Conservation (phyloP, 768 basidiomycete genomes). For the Pleurotus platypus region DNA sequence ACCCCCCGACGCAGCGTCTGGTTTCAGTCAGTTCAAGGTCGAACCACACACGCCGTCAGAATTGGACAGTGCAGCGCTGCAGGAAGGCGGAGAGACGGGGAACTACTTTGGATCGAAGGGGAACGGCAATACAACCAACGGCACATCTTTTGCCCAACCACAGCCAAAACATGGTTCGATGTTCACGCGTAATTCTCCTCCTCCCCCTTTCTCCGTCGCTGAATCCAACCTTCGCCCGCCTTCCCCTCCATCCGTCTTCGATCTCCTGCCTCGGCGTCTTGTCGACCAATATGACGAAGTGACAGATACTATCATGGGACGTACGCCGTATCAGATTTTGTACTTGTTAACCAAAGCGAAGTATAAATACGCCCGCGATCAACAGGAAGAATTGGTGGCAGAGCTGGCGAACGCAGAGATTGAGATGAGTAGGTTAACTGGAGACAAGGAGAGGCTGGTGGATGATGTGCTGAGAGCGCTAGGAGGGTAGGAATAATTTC, state of each 20-base stretch:
- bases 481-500: conserved; percentile 45
- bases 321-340: conserved; percentile 66
- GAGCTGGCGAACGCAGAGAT: conserved; percentile 55
- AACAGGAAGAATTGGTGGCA: conserved; percentile 61
- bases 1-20: conserved; percentile 16
- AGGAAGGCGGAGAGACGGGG: conserved; percentile 12
- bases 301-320: conserved; percentile 64
- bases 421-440: conserved; percentile 49
- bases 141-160: neutral
- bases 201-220: neutral
- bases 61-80: conserved; percentile 26
- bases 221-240: neutral
- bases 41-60: conserved; percentile 46
- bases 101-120: conserved; percentile 15
- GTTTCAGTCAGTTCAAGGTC: conserved; percentile 63
- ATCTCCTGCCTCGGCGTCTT: conserved; percentile 39
- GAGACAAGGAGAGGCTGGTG: conserved; percentile 60
- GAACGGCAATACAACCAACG: conserved; percentile 13
- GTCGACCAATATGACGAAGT: conserved; percentile 44
- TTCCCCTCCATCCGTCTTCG: neutral
- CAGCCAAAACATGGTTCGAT: neutral
- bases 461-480: conserved; percentile 45
- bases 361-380: conserved; percentile 61
- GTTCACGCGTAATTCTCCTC: neutral
- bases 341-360: conserved; percentile 79